Conservation (phyloP, 371 early-diverging fungal species). For the Actinomucor elegans region DNA sequence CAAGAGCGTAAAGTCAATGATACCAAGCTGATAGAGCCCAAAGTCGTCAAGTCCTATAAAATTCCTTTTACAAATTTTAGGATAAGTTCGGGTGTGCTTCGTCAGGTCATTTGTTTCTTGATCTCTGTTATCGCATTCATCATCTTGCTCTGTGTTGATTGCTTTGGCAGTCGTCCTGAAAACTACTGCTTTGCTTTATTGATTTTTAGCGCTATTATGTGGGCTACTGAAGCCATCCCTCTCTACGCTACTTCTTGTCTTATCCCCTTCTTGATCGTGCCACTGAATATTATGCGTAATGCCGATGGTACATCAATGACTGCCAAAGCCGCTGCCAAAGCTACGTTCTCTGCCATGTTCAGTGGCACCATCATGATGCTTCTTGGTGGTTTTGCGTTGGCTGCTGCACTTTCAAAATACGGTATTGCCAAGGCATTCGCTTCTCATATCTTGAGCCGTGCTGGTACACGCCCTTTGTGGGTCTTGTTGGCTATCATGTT, state of each 20-base stretch:
- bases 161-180: slow-evolving; percentile 66
- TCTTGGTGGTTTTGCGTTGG: slow-evolving; percentile 94
- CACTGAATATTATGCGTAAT: slow-evolving; percentile 68
- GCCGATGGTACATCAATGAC: slow-evolving; percentile 47
- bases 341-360: slow-evolving; percentile 91
- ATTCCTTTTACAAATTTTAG: slow-evolving; percentile 39
- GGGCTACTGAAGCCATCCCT: slow-evolving; percentile 83
- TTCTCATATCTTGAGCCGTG: slow-evolving; percentile 64
- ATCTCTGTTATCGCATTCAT: slow-evolving; percentile 59
- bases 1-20: slow-evolving; percentile 63
- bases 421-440: slow-evolving; percentile 79
- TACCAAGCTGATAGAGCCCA: slow-evolving; percentile 51
- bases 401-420: slow-evolving; percentile 60
- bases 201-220: slow-evolving; percentile 63
- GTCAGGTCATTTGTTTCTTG: slow-evolving; percentile 28
- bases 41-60: slow-evolving; percentile 31
- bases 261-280: slow-evolving; percentile 77
- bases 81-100: slow-evolving; percentile 26
- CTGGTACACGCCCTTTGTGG: slow-evolving; percentile 69
- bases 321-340: slow-evolving; percentile 78
- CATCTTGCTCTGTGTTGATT: slow-evolving; percentile 50
- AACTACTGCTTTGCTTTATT: slow-evolving; percentile 67
- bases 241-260: slow-evolving; percentile 79
- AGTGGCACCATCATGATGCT: slow-evolving; percentile 94
- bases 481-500: slow-evolving; percentile 78